A percentile compares a stretch with the other conserved stretches of the same genome.
Evolutionary conservation across 768 basidiomycete genomes (phyloP).

Genomic region (Crucibulum laeve): DNA sequence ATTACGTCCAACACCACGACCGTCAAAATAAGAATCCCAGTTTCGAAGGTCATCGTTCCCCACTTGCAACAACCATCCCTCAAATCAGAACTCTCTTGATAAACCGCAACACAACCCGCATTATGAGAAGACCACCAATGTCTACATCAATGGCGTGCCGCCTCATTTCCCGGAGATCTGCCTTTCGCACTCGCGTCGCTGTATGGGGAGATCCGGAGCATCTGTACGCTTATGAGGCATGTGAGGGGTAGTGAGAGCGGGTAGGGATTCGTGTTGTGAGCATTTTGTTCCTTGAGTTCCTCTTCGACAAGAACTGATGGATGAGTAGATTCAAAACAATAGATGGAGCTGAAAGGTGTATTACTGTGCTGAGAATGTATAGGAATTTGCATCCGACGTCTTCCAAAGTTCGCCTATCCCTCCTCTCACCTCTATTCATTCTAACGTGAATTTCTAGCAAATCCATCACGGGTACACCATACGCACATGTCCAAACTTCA

Average conservation of each 20-base stretch:
- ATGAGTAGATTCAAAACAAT: constrained; percentile 56
- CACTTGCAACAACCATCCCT: too few species aligned
- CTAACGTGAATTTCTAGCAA: constrained; percentile 25
- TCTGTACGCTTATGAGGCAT: constrained; percentile 80
- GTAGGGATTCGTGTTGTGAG: constrained; percentile 77
- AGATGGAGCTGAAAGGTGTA: constrained; percentile 71
- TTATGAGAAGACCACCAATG: constrained; percentile 60
- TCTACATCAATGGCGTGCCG: constrained; percentile 86
- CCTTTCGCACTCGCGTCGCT: constrained; percentile 65
- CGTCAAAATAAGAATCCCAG: too few species aligned
- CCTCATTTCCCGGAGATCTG: constrained; percentile 77
- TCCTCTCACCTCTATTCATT: constrained; percentile 1
- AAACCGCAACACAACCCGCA: too few species aligned
- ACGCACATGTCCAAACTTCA: constrained; percentile 33
- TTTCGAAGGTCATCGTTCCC: too few species aligned
- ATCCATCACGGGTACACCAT: constrained; percentile 73
- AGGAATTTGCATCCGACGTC: constrained; percentile 83
- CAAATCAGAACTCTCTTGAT: too few species aligned
- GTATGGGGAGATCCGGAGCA: constrained; percentile 74
- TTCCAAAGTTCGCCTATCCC: constrained; percentile 56
- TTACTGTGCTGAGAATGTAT: constrained; percentile 62
- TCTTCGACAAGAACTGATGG: background rate
- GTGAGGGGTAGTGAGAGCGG: constrained; percentile 70
- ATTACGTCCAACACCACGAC: too few species aligned
- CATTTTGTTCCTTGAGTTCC: constrained; percentile 8